These are phyloP conservation scores for Diversispora eburnea DNA, from an alignment of 192 early-diverging fungal species.

Conservation along the genomic window DNA sequence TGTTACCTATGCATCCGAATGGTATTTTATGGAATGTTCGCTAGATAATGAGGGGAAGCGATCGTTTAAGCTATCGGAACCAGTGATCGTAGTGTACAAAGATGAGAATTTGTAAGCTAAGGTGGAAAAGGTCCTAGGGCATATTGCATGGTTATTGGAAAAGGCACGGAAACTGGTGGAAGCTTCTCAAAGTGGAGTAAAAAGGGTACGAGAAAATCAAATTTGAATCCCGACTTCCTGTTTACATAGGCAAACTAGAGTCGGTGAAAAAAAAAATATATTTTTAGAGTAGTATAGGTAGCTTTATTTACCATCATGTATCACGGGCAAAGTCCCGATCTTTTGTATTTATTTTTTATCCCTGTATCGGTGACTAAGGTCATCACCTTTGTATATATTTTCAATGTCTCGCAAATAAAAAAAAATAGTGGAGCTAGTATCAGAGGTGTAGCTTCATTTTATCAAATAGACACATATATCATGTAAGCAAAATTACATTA, in stretches of 20 bases:
- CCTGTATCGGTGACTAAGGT: too few relatives aligned
- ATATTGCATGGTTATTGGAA: conserved; percentile 18
- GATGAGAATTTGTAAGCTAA: neutral
- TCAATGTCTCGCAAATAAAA: too few relatives aligned
- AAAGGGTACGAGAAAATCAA: conserved; percentile 3
- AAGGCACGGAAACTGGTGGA: neutral
- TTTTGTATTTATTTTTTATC: conserved; percentile 1
- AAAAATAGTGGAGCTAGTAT: too few relatives aligned
- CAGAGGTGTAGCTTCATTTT: too few relatives aligned
- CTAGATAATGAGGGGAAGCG: neutral
- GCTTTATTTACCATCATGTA: conserved; percentile 6
- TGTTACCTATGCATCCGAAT: conserved; percentile 30
- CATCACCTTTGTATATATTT: too few relatives aligned
- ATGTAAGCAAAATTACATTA: too few relatives aligned
- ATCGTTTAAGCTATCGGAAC: conserved; percentile 8
- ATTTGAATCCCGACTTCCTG: too few relatives aligned
- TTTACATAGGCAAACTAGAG: too few relatives aligned
- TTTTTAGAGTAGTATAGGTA: neutral
- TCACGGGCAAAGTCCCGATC: conserved; percentile 1
- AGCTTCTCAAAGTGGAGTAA: conserved; percentile 3
- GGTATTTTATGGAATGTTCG: conserved; percentile 35
- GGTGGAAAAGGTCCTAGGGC: conserved; percentile 2
- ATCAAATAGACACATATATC: too few relatives aligned
- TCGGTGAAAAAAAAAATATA: neutral
- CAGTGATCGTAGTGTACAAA: conserved; percentile 16